Conservation (phyloP, 805 yeast species). For the Nakazawaea ambrosiae region DNA sequence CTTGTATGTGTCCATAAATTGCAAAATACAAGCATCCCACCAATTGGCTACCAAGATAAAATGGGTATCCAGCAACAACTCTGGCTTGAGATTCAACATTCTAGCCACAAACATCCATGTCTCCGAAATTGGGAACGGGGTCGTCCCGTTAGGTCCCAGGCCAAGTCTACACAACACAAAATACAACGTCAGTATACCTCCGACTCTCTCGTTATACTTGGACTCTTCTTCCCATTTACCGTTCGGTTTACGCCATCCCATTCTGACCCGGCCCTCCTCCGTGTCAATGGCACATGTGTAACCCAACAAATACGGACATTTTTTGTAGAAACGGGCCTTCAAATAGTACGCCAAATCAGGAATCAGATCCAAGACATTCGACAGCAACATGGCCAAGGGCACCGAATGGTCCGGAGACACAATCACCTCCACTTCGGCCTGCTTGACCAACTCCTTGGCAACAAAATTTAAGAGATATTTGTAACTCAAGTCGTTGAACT, state of each 20-base stretch:
- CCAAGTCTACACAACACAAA: conserved; percentile 58
- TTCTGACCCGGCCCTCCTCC: conserved; percentile 69
- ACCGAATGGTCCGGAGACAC: conserved; percentile 72
- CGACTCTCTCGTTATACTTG: conserved; percentile 76
- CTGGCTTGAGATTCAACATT: conserved; percentile 47
- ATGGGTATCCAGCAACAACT: conserved; percentile 57
- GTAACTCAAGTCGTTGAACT: conserved; percentile 42
- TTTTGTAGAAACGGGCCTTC: conserved; percentile 80
- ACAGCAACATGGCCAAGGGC: conserved; percentile 67
- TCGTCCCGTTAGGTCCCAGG: conserved; percentile 25
- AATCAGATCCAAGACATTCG: conserved; percentile 39
- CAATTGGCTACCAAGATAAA: conserved; percentile 68
- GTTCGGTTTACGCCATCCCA: conserved; percentile 74
- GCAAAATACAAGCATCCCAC: conserved; percentile 81
- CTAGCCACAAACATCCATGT: conserved; percentile 76
- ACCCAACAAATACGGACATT: conserved; percentile 87
- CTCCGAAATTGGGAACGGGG: conserved; percentile 42
- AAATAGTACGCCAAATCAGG: conserved; percentile 49
- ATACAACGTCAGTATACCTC: conserved; percentile 81
- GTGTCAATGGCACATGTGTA: conserved; percentile 70
- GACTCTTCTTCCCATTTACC: conserved; percentile 52
- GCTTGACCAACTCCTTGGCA: conserved; percentile 81
- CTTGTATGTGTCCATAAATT: conserved; percentile 54
- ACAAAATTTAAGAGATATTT: conserved; percentile 75
- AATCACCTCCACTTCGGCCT: conserved; percentile 87